phyloP scores from a whole-genome alignment of 129 eudicot species.

The Chrysanthemum makinoi region DNA sequence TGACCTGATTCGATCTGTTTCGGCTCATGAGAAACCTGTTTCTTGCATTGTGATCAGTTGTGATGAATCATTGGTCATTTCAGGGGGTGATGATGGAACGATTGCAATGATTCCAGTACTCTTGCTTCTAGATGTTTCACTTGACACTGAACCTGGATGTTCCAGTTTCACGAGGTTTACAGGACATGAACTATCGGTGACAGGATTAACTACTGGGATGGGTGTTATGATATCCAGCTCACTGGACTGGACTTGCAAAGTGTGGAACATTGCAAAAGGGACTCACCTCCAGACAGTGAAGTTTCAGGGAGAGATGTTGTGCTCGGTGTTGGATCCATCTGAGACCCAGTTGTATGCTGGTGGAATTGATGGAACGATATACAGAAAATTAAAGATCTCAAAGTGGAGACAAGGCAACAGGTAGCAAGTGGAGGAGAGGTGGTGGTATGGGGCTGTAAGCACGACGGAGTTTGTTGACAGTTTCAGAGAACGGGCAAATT shows the following conservation, averaged over 20 bases:
- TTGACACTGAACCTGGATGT: background rate
- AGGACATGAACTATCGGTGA: slow-evolving; percentile 38
- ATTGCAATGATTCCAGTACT: slow-evolving; percentile 25
- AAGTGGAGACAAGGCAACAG: slow-evolving; percentile 16
- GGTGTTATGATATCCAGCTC: slow-evolving; percentile 42
- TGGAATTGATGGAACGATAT: slow-evolving; percentile 35
- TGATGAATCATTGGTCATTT: slow-evolving; percentile 36
- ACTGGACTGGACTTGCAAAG: slow-evolving; percentile 42
- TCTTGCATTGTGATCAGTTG: slow-evolving; percentile 28
- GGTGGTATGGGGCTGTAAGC: slow-evolving; percentile 14
- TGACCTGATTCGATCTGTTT: slow-evolving; percentile 32
- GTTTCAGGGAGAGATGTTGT: slow-evolving; percentile 24
- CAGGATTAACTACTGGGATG: slow-evolving; percentile 25
- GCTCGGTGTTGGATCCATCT: slow-evolving; percentile 32
- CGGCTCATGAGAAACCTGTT: slow-evolving; percentile 32
- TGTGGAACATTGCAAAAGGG: slow-evolving; percentile 31
- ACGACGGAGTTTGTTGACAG: slow-evolving; percentile 31
- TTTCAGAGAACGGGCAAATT: slow-evolving; percentile 37
- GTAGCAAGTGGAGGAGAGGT: background rate
- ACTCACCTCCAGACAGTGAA: slow-evolving; percentile 32
- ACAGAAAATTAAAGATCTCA: slow-evolving; percentile 31
- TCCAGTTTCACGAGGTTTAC: slow-evolving; percentile 9
- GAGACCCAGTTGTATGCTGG: slow-evolving; percentile 36
- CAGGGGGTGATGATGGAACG: slow-evolving; percentile 48
- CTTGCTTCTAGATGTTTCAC: slow-evolving; percentile 25